Percentiles rank a stretch among this genome's conserved stretches.
Evolutionary conservation across 345 rosid genomes (phyloP).

Genomic region (Acer negundo): DNA sequence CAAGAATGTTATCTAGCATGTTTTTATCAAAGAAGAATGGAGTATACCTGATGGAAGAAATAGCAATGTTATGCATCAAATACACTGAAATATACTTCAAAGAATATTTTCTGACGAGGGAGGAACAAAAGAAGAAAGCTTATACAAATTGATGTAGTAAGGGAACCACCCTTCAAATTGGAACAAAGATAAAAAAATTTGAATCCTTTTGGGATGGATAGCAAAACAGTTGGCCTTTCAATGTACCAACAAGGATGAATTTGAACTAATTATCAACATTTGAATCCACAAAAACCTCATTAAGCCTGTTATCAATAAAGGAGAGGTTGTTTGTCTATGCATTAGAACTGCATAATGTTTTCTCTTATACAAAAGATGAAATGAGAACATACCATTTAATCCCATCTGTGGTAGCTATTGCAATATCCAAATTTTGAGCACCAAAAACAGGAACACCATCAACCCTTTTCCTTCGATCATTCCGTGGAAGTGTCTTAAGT

Average conservation of each 20-base stretch:
- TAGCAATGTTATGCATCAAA: conserved; percentile 19
- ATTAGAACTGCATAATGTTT: background rate
- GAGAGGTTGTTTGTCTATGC: background rate
- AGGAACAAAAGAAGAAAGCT: background rate
- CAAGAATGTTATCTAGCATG: conserved; percentile 92
- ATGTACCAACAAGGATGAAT: background rate
- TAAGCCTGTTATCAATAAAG: background rate
- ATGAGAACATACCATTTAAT: conserved; percentile 68
- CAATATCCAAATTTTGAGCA: conserved; percentile 93
- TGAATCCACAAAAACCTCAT: background rate
- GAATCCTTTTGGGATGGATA: background rate
- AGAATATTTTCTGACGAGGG: background rate
- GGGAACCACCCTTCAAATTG: background rate
- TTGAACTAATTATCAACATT: background rate
- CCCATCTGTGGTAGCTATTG: conserved; percentile 91
- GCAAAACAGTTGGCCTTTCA: background rate
- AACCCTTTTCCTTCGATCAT: conserved; percentile 57
- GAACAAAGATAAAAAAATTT: background rate
- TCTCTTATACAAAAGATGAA: background rate
- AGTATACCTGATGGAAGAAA: conserved; percentile 69
- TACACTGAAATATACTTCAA: background rate
- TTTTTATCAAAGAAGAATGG: conserved; percentile 94
- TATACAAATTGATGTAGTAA: background rate
- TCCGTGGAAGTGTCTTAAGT: conserved; percentile 60
- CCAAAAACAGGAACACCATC: conserved; percentile 93